Conservation (phyloP, 1,284 basidiomycete species). For the Cryptococcus sp. region DNA sequence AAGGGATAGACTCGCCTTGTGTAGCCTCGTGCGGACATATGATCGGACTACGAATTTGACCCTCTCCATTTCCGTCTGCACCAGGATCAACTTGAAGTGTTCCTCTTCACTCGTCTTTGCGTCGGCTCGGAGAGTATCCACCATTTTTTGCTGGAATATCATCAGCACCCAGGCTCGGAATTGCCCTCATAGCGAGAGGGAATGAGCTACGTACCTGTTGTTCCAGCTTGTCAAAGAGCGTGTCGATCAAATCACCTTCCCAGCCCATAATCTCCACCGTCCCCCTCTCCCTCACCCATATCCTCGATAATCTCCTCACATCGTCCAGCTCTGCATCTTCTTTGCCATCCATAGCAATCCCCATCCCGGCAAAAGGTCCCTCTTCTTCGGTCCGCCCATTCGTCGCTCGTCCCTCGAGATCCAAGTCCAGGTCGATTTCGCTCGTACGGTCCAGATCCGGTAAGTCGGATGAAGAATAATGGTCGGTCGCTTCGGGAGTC, state of each 20-base stretch:
- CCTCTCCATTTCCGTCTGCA: conserved; percentile 85
- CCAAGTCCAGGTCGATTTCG: too few species aligned
- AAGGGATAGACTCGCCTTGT: conserved; percentile 75
- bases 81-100: conserved; percentile 81
- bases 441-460: too few species aligned
- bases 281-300: conserved; percentile 81
- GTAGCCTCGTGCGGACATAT: conserved; percentile 76
- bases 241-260: conserved; percentile 66
- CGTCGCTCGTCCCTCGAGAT: too few species aligned
- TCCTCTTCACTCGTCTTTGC: conserved; percentile 79
- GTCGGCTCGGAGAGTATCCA: conserved; percentile 59
- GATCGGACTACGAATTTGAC: conserved; percentile 82
- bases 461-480: not conserved
- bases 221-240: conserved; percentile 71
- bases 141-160: conserved; percentile 42
- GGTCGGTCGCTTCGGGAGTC: conserved; percentile 1
- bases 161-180: not conserved
- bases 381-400: not conserved
- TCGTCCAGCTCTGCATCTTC: conserved; percentile 36
- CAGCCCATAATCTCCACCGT: conserved; percentile 71
- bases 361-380: not conserved
- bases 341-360: conserved; percentile 7
- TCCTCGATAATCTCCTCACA: conserved; percentile 54
- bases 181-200: not conserved
- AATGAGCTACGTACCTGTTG: conserved; percentile 62